Percentiles rank a stretch among this genome's conserved stretches.
phyloP scores from a whole-genome alignment of 108 stramenopile species.

The Cyclotella choctawhatcheeana region DNA sequence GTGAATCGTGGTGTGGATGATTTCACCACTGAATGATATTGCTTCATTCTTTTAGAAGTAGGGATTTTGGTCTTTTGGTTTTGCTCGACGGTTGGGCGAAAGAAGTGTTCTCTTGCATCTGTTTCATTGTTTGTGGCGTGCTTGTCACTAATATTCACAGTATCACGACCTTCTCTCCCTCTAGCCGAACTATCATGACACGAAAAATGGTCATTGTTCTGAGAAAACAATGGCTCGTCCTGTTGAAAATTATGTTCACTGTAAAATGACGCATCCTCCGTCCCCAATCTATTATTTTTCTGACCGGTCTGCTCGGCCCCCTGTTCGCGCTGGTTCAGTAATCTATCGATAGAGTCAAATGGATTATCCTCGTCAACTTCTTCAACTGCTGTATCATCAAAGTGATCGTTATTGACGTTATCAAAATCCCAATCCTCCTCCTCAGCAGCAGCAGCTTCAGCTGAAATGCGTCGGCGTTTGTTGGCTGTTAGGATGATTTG shows the following conservation, averaged over 20 bases:
- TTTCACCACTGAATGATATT: slow-evolving; percentile 15
- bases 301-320: background rate
- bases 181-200: background rate
- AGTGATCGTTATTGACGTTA: background rate
- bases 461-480: background rate
- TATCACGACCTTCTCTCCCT: background rate
- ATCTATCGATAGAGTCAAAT: slow-evolving; percentile 34
- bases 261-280: background rate
- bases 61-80: background rate
- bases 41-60: background rate
- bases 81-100: background rate
- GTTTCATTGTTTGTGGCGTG: background rate
- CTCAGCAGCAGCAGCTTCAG: background rate
- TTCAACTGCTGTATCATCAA: too few species aligned
- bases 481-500: slow-evolving; percentile 9
- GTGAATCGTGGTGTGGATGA: slow-evolving; percentile 16
- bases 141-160: background rate
- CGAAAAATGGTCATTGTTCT: background rate
- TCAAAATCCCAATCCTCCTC: slow-evolving; percentile 4
- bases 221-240: background rate
- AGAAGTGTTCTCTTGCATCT: background rate
- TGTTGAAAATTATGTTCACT: background rate
- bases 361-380: slow-evolving; percentile 25
- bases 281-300: background rate
- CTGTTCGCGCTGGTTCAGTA: slow-evolving; percentile 14